Conservation (phyloP, 495 filamentous ascomycete genomes). For the Melanomma pulvis-pyrius region DNA sequence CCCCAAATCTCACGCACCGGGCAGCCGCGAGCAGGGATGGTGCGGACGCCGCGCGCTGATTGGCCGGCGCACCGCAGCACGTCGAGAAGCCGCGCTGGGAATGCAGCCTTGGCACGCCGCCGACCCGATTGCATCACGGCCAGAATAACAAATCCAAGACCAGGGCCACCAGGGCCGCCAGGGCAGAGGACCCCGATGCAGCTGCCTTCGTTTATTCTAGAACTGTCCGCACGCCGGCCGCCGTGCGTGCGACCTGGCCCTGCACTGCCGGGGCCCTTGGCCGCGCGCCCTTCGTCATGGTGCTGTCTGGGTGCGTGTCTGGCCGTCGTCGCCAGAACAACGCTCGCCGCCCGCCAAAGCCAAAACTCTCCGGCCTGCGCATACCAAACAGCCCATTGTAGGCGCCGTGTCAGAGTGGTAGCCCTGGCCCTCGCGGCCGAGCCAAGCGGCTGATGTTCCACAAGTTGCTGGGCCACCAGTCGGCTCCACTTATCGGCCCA, state of each 20-base stretch:
- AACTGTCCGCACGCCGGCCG: not conserved
- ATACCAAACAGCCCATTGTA: too few relatives aligned
- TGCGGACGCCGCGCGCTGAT: constrained; percentile 4
- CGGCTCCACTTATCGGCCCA: constrained; percentile 11
- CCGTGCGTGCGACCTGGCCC: too few relatives aligned
- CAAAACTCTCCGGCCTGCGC: too few relatives aligned
- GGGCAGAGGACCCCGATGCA: not conserved
- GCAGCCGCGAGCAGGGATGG: constrained; percentile 11
- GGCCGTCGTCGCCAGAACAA: too few relatives aligned
- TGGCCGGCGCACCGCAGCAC: constrained; percentile 2
- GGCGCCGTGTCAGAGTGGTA: too few relatives aligned
- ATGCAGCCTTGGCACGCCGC: not conserved
- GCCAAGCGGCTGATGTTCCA: not conserved
- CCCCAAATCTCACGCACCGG: constrained; percentile 18
- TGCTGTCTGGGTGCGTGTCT: too few relatives aligned
- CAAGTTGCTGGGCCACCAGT: constrained; percentile 8
- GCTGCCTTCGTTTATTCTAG: not conserved
- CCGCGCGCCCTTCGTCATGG: too few relatives aligned
- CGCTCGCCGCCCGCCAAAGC: too few relatives aligned
- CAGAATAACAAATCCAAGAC: not conserved
- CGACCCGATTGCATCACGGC: not conserved
- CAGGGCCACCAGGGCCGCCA: too few relatives aligned
- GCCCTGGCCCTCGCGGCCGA: too few relatives aligned
- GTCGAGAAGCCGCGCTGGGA: too few relatives aligned
- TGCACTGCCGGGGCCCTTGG: too few relatives aligned